Percentiles rank a stretch among this genome's conserved stretches.
Evolutionary conservation across 305 asterid species (phyloP).

Genomic region (Fraxinus baroniana): DNA sequence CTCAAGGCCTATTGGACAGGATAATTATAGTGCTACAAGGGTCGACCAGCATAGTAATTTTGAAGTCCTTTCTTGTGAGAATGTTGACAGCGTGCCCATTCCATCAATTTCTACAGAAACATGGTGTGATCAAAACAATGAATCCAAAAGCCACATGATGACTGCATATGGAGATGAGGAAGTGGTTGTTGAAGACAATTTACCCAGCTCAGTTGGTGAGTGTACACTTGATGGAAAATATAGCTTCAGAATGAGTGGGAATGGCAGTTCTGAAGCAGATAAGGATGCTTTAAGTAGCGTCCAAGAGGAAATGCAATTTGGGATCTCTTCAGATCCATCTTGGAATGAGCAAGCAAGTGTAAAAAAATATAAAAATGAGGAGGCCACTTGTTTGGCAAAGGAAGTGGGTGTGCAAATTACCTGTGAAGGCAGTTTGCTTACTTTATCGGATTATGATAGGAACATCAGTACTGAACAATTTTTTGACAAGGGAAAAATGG

Average conservation of each 20-base stretch:
- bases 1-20: constrained; percentile 31
- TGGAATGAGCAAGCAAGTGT: constrained; percentile 34
- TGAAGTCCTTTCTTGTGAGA: constrained; percentile 24
- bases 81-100: constrained; percentile 24
- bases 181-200: constrained; percentile 23
- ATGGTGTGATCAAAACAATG: constrained; percentile 28
- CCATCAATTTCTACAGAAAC: constrained; percentile 23
- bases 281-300: constrained; percentile 25
- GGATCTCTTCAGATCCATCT: constrained; percentile 37
- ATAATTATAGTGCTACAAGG: constrained; percentile 25
- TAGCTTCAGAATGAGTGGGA: constrained; percentile 16
- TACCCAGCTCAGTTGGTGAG: constrained; percentile 28
- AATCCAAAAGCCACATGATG: constrained; percentile 25
- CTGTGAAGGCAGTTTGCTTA: constrained; percentile 13
- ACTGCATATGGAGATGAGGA: constrained; percentile 29
- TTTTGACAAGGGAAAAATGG: constrained; percentile 22
- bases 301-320: constrained; percentile 31
- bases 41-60: constrained; percentile 28
- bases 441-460: constrained; percentile 20
- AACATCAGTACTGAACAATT: constrained; percentile 20
- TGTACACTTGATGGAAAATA: constrained; percentile 32
- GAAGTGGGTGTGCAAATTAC: constrained; percentile 16
- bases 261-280: constrained; percentile 31
- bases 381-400: constrained; percentile 17
- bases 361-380: not conserved